Evolutionary conservation across 306 rosid genomes (phyloP).

Genomic region (Sphenostylis stenocarpa): DNA sequence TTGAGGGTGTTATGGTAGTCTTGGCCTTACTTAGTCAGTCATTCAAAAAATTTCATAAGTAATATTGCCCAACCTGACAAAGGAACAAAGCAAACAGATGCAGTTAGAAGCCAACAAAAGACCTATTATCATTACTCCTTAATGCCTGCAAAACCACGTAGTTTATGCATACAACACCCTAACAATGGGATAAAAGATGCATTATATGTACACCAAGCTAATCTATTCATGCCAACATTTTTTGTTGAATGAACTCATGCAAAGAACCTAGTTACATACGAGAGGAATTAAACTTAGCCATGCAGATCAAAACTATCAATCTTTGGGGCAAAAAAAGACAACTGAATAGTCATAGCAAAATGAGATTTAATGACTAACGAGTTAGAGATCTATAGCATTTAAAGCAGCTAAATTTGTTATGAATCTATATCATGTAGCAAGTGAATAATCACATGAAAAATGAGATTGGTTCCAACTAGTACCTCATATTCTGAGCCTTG

Average conservation of each 20-base stretch:
- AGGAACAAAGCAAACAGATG: slow-evolving; percentile 35
- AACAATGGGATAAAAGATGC: slow-evolving; percentile 15
- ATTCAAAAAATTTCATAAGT: slow-evolving; percentile 31
- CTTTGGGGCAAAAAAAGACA: slow-evolving; percentile 8
- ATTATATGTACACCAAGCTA: slow-evolving; percentile 8
- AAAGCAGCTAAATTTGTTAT: slow-evolving; percentile 9
- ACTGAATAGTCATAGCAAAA: slow-evolving; percentile 7
- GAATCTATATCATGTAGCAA: neutral
- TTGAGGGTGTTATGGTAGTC: slow-evolving; percentile 7
- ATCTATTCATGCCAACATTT: neutral
- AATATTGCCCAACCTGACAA: slow-evolving; percentile 36
- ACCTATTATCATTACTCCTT: neutral
- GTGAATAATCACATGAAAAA: slow-evolving; percentile 20
- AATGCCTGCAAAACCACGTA: neutral
- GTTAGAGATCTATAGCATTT: too few relatives aligned
- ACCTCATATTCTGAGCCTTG: slow-evolving; percentile 43
- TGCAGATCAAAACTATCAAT: slow-evolving; percentile 18
- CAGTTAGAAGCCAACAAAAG: slow-evolving; percentile 8
- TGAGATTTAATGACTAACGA: slow-evolving; percentile 6
- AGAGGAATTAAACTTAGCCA: slow-evolving; percentile 10
- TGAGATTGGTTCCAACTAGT: slow-evolving; percentile 34
- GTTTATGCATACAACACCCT: slow-evolving; percentile 16
- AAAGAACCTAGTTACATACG: slow-evolving; percentile 3
- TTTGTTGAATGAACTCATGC: slow-evolving; percentile 14
- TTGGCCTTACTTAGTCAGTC: slow-evolving; percentile 19